Evolutionary conservation across 371 early-diverging fungal species (phyloP), one percentile per base, ranked within the genome.

Genomic region (Syncephalastrum racemosum): DNA sequence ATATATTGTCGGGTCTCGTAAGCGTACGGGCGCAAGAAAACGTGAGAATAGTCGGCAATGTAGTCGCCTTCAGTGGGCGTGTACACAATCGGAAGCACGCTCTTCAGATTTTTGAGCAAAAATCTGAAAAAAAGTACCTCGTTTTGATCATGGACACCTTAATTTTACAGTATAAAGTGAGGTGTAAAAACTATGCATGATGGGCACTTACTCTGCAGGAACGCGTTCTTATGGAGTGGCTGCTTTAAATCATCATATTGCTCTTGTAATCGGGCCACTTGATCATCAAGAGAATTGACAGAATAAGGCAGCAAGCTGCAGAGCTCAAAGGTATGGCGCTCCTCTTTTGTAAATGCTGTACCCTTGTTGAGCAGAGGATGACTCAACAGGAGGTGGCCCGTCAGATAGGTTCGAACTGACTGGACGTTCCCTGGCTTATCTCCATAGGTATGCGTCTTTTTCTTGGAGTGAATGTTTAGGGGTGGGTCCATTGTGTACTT

Each of bases 111-210:
- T 44, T 58, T 23, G 42, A 69, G 36, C 14, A 70, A 27, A 40
- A 70, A 54, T 23, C 49, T 56, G 41, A 64, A 70, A 47, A 60
- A 70, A 12, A 70, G 58, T 14, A 63, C 63, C 56, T 70, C 68
- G 24, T 70, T 66, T 57, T 62, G 66, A 44, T 70, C 62, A 51
- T 62, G 62, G 46, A 60, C 50, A 50, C 36, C 61, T 60, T 42
- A 18, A 50, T 5, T 24, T 4, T 14, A 18, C 0, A 25, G 14
- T 22, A 14, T 12, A 7, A 1, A 42, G 3, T 20, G 1, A 13
- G 19, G 10, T 0, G 14, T 20, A 22, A 42, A 24, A 7, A 4
- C 4, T 18, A 7, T 53, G 16, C 4, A 45, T 12, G 16, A 19
- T 0, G 1, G 6, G 10, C 1, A 3, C 44, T 45, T 62, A 57